Conservation (phyloP, 257 asterid species). For the Gentiana straminea region DNA sequence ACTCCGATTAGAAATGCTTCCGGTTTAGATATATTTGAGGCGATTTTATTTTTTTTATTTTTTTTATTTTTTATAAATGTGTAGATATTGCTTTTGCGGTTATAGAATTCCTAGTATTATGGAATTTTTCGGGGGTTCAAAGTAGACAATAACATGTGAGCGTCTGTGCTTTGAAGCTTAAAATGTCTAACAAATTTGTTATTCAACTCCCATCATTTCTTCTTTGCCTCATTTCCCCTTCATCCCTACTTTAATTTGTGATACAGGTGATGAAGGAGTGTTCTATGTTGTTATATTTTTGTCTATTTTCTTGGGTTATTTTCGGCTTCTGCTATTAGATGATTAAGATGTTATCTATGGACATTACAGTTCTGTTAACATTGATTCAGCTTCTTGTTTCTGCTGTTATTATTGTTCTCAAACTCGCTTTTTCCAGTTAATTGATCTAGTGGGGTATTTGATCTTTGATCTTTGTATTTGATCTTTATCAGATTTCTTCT, state of each 20-base stretch:
- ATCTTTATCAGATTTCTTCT: constrained; percentile 2
- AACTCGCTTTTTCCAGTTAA: not conserved
- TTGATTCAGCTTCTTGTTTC: not conserved
- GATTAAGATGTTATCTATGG: not conserved
- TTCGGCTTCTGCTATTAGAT: not conserved
- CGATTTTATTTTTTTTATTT: too few relatives aligned
- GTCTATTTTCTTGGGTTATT: not conserved
- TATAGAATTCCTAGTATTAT: not conserved
- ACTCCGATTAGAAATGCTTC: too few relatives aligned
- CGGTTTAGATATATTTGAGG: too few relatives aligned
- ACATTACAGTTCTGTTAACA: not conserved
- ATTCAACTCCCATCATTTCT: not conserved
- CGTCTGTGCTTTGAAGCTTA: not conserved
- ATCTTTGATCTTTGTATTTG: constrained; percentile 3
- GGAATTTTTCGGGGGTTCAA: not conserved
- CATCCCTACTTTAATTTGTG: not conserved
- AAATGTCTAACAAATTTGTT: not conserved
- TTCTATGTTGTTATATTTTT: not conserved
- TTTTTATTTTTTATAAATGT: too few relatives aligned
- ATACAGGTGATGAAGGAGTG: not conserved
- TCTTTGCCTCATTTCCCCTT: not conserved
- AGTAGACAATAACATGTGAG: not conserved
- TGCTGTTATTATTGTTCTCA: not conserved
- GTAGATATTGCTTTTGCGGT: too few relatives aligned
- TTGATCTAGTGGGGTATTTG: constrained; percentile 4